Percentiles rank a stretch among this genome's conserved stretches.
phyloP scores from a whole-genome alignment of 2,329 filamentous ascomycete genomes.

The Alternaria ethzedia region DNA sequence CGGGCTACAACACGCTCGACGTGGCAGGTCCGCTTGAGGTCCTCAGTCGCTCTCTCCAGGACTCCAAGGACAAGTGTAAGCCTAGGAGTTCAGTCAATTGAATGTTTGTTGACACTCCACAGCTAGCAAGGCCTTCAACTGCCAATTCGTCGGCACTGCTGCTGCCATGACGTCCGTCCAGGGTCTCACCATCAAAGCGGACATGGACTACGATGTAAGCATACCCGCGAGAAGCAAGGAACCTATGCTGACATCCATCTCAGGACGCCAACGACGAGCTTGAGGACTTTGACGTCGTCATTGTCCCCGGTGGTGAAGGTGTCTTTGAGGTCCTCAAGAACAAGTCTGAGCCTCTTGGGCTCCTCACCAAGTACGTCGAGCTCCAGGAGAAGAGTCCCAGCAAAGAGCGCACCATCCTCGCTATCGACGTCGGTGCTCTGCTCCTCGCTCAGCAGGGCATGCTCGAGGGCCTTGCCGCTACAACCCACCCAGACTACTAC shows the following conservation, averaged over 20 bases:
- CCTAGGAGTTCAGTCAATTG: background rate
- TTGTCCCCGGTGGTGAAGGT: conserved; percentile 75
- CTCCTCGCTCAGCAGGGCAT: conserved; percentile 79
- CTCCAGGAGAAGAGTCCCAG: conserved; percentile 79
- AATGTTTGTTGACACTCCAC: conserved; percentile 27
- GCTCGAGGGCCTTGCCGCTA: conserved; percentile 78
- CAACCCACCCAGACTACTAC: conserved; percentile 80
- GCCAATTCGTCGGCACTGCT: conserved; percentile 57
- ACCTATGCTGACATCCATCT: background rate
- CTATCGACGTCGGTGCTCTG: conserved; percentile 79
- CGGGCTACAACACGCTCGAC: conserved; percentile 64
- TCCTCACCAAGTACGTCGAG: conserved; percentile 79
- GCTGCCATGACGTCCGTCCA: conserved; percentile 61
- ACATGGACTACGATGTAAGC: conserved; percentile 71
- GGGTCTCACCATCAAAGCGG: conserved; percentile 73
- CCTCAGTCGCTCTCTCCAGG: conserved; percentile 61
- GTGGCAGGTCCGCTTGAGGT: conserved; percentile 65
- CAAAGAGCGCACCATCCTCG: conserved; percentile 81
- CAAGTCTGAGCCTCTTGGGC: conserved; percentile 64
- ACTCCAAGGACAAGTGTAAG: conserved; percentile 60
- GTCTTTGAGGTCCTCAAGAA: conserved; percentile 67
- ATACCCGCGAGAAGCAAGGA: background rate
- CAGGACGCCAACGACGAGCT: conserved; percentile 73
- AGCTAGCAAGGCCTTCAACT: conserved; percentile 62
- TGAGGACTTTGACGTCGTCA: conserved; percentile 78